Evolutionary conservation across 106 monocot genomes (phyloP), one percentile per base, ranked within the genome.

Genomic region (Allium fistulosum): DNA sequence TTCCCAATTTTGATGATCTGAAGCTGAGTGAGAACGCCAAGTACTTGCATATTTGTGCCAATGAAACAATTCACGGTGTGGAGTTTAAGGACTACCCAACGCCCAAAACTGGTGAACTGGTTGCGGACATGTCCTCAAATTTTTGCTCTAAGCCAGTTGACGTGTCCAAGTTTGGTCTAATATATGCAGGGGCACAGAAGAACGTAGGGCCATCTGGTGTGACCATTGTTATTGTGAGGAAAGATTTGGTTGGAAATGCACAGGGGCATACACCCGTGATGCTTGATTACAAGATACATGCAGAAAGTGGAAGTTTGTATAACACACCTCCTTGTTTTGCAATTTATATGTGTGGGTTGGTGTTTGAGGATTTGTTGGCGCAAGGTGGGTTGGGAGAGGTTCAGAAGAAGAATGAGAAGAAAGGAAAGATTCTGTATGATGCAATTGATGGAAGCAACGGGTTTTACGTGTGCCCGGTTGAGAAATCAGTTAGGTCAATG

Each of bases 111-210:
- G 60, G 72, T 16, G 74, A 73, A 59, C 59, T 99, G 70, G 85
- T 99, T 12, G 97, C 92, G 28, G 97, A 99, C 71, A 99, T 99
- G 97, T 99, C 97, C 7, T 99, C 97, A 9, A 92, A 99, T 63
- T 99, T 99, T 81, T 99, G 92, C 67, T 99, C 97, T 50, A 99
- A 99, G 71, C 97, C 92, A 6, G 97, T 92, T 4, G 97, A 92
- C 50, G 97, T 99, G 8, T 92, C 97, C 11, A 85, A 81, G 18
- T 99, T 99, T 45, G 97, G 89, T 1, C 5, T 87, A 59, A 99
- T 99, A 80, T 99, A 99, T 47, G 97, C 97, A 2, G 97, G 97
- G 3, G 97, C 92, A 18, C 97, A 99, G 85, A 99, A 99, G 92
- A 99, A 99, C 60, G 85, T 99, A 11, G 97, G 97, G 2, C 97